Evolutionary conservation across 2,329 filamentous ascomycete species (phyloP).

Genomic region (Alternaria sp.): DNA sequence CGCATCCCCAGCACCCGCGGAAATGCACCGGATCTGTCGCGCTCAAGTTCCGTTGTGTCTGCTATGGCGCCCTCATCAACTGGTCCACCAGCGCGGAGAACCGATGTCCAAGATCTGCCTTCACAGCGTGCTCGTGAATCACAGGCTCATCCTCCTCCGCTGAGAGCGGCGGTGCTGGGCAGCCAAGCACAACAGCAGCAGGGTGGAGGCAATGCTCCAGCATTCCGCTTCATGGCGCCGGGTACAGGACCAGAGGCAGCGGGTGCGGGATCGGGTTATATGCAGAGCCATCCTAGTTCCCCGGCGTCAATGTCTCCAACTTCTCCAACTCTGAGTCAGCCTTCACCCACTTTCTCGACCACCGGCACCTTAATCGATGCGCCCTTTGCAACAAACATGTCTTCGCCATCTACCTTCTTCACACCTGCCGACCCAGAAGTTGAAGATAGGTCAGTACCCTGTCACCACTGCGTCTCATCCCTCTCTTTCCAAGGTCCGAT

Average conservation of each 20-base stretch:
- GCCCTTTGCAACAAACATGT: background rate
- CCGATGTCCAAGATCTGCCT: background rate
- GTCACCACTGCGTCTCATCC: background rate
- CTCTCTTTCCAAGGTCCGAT: background rate
- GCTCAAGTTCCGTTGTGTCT: conserved; percentile 15
- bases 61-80: background rate
- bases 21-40: background rate
- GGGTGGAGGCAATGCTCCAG: background rate
- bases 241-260: background rate
- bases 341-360: conserved; percentile 2
- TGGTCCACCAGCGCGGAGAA: background rate
- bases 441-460: background rate
- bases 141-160: background rate
- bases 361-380: conserved; percentile 2
- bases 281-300: background rate
- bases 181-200: background rate
- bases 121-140: background rate
- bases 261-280: background rate
- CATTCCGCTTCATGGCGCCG: conserved; percentile 11
- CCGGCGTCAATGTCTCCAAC: background rate
- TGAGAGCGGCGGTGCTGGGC: background rate
- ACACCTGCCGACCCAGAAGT: background rate
- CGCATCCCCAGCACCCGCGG: background rate
- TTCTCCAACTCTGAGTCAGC: background rate
- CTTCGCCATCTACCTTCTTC: too few species aligned